These are phyloP conservation scores for Cunninghamia lanceolata DNA, from an alignment of 75 land plant species.

Conservation along the genomic window DNA sequence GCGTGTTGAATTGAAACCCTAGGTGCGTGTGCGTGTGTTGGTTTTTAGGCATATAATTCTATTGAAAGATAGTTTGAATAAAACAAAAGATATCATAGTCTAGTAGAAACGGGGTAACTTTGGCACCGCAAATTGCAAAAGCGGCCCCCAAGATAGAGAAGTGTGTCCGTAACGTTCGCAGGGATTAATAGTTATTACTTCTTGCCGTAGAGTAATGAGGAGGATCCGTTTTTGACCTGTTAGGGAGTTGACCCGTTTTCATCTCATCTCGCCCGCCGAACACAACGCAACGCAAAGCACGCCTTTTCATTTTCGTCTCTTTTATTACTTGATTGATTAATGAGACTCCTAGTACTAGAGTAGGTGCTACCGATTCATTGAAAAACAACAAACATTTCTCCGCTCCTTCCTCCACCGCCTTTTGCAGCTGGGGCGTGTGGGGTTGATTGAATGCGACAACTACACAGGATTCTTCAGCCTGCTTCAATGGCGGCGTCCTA, in stretches of 20 bases:
- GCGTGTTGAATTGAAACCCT: too few species aligned
- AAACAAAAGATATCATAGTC: neutral
- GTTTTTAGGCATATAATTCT: too few species aligned
- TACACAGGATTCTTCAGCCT: too few species aligned
- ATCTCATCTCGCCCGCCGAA: neutral
- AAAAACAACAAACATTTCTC: neutral
- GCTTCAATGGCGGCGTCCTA: neutral
- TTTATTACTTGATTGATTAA: too few species aligned
- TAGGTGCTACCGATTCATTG: neutral
- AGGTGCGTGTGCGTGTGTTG: too few species aligned
- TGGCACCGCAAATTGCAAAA: neutral
- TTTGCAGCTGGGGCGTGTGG: neutral
- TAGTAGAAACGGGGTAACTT: neutral
- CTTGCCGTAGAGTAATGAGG: too few species aligned
- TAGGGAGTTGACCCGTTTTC: neutral
- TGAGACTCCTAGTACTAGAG: too few species aligned
- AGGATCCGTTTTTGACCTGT: neutral
- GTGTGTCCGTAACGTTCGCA: neutral
- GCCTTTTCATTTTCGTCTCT: neutral
- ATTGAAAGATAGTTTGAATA: too few species aligned
- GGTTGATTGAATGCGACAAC: neutral
- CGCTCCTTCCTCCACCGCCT: neutral
- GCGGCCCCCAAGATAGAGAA: neutral
- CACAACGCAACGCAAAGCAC: neutral
- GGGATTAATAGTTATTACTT: neutral